Conservation (phyloP, 352 stramenopile species). For the Pythium scleroteichum region DNA sequence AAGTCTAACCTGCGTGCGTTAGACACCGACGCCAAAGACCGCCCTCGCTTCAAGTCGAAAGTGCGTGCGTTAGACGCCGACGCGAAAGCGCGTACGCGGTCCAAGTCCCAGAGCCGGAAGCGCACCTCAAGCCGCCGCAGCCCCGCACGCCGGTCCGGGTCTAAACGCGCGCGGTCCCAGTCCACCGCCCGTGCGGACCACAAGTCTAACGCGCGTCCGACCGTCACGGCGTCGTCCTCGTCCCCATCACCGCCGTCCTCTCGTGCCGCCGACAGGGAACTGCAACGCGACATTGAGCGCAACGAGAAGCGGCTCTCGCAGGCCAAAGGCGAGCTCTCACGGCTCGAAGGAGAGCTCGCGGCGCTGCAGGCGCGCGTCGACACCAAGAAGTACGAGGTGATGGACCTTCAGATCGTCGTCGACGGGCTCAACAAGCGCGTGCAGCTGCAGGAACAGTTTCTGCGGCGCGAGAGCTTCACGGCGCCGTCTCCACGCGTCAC, state of each 20-base stretch:
- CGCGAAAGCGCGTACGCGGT: constrained; percentile 28
- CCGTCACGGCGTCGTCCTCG: background rate
- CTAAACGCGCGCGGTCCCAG: constrained; percentile 31
- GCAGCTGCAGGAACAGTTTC: constrained; percentile 39
- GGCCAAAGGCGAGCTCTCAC: constrained; percentile 47
- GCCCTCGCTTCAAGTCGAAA: constrained; percentile 31
- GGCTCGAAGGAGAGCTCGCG: constrained; percentile 39
- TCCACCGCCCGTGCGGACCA: constrained; percentile 24
- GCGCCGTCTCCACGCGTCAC: too few relatives aligned
- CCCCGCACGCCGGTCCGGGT: constrained; percentile 2
- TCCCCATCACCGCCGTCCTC: constrained; percentile 23
- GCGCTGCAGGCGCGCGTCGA: constrained; percentile 45
- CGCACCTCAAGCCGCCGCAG: constrained; percentile 18
- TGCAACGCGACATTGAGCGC: constrained; percentile 50
- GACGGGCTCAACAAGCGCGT: constrained; percentile 62
- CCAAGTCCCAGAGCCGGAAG: constrained; percentile 32
- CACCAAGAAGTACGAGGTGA: constrained; percentile 60
- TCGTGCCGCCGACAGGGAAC: constrained; percentile 31
- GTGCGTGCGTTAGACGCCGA: constrained; percentile 19
- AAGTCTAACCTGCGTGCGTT: constrained; percentile 16
- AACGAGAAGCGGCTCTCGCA: constrained; percentile 43
- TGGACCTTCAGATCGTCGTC: constrained; percentile 64
- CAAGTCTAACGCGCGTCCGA: background rate
- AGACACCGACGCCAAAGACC: constrained; percentile 25
- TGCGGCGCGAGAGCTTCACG: constrained; percentile 24